These are phyloP conservation scores for Colletotrichum lentis DNA, from an alignment of 2,329 filamentous ascomycete genomes.

Conservation along the genomic window DNA sequence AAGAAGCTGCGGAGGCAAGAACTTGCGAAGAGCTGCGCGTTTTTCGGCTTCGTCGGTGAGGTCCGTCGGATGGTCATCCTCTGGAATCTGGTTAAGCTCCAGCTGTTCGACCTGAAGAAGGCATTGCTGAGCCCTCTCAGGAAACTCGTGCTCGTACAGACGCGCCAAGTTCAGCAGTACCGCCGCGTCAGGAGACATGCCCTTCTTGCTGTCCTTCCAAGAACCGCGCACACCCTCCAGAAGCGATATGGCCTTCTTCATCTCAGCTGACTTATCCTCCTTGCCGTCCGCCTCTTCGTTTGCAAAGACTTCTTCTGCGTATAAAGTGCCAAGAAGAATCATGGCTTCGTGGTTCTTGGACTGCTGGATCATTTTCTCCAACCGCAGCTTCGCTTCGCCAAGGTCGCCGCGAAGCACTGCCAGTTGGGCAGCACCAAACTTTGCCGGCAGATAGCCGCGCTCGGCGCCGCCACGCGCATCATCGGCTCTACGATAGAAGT, in stretches of 20 bases:
- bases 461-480: constrained; percentile 92
- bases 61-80: constrained; percentile 71
- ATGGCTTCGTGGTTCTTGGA: constrained; percentile 87
- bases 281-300: constrained; percentile 75
- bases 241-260: constrained; percentile 84
- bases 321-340: constrained; percentile 88
- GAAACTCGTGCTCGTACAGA: constrained; percentile 84
- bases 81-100: constrained; percentile 79
- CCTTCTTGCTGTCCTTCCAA: constrained; percentile 94
- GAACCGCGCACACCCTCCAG: constrained; percentile 84
- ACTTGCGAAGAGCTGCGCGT: constrained; percentile 72
- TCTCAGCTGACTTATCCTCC: constrained; percentile 86
- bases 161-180: constrained; percentile 91
- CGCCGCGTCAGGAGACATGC: constrained; percentile 79
- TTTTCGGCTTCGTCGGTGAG: constrained; percentile 65
- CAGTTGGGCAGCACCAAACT: constrained; percentile 92
- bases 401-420: constrained; percentile 84
- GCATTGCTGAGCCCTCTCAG: constrained; percentile 92
- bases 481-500: constrained; percentile 90
- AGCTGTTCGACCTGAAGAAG: constrained; percentile 91
- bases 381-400: constrained; percentile 88
- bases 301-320: constrained; percentile 92
- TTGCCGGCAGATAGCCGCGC: constrained; percentile 88
- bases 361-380: constrained; percentile 94
- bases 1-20: constrained; percentile 86